These are phyloP conservation scores for Malus hybrid DNA, from an alignment of 331 rosid species.

Conservation along the genomic window DNA sequence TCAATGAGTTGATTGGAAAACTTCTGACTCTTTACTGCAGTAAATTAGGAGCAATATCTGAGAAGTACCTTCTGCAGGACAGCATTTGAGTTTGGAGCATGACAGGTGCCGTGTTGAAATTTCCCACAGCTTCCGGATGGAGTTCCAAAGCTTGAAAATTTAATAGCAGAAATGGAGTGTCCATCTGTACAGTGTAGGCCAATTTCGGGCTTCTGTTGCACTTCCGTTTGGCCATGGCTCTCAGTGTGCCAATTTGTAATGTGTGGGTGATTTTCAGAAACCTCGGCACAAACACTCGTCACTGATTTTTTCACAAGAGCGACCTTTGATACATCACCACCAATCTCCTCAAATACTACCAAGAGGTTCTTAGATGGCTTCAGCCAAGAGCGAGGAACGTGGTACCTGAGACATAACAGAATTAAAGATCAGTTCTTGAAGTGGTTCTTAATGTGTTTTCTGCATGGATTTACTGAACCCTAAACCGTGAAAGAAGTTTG, in stretches of 20 bases:
- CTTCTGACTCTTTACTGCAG: neutral
- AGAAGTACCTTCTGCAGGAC: constrained; percentile 44
- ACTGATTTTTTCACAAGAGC: constrained; percentile 46
- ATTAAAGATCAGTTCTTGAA: neutral
- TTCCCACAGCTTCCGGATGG: constrained; percentile 62
- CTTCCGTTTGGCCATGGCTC: constrained; percentile 32
- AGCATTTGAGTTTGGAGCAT: constrained; percentile 41
- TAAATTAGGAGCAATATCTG: neutral
- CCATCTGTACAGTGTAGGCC: constrained; percentile 49
- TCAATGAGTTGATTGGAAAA: neutral
- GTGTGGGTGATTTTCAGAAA: constrained; percentile 33
- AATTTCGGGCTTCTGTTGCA: constrained; percentile 27
- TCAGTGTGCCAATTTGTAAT: constrained; percentile 37
- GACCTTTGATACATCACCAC: constrained; percentile 45
- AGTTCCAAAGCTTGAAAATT: constrained; percentile 67
- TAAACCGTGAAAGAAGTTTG: neutral
- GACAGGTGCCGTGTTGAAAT: constrained; percentile 51
- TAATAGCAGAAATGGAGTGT: constrained; percentile 46
- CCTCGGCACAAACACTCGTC: constrained; percentile 47
- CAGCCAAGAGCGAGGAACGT: constrained; percentile 64
- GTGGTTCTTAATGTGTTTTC: neutral
- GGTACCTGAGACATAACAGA: constrained; percentile 51
- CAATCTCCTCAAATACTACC: constrained; percentile 62
- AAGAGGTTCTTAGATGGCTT: constrained; percentile 45
- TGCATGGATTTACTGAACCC: neutral